phyloP scores from a whole-genome alignment of 257 asterid species.

The Nicotiana attenuata region DNA sequence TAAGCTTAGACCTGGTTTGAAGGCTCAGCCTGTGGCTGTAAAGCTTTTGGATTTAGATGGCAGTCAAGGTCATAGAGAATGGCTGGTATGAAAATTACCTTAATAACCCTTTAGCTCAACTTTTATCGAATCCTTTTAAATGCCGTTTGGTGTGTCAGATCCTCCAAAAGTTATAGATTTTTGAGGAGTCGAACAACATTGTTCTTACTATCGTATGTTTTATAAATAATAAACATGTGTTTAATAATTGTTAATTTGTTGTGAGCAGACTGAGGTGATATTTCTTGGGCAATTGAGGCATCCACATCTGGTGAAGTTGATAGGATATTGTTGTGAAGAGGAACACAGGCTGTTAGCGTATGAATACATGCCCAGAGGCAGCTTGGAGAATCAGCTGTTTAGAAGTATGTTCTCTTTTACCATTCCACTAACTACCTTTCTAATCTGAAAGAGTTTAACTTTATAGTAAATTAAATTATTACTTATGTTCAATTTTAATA shows the following conservation, averaged over 20 bases:
- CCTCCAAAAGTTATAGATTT: not conserved
- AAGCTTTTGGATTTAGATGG: conserved; percentile 89
- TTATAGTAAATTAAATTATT: no score
- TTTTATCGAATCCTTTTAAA: no score
- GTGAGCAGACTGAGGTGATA: conserved; percentile 72
- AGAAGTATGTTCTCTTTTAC: conserved; percentile 48
- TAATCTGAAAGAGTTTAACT: not conserved
- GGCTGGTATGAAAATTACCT: conserved; percentile 58
- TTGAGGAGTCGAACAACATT: not conserved
- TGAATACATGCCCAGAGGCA: conserved; percentile 93
- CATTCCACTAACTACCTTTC: not conserved
- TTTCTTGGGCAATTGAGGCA: conserved; percentile 85
- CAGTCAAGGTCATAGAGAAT: conserved; percentile 82
- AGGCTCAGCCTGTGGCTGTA: conserved; percentile 95
- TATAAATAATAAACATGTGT: no score
- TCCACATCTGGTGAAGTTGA: conserved; percentile 76
- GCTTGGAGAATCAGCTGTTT: conserved; percentile 92
- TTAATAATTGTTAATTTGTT: not conserved
- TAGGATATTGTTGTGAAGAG: conserved; percentile 92
- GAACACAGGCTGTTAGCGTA: conserved; percentile 87
- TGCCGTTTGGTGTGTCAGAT: not conserved
- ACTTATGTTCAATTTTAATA: no score
- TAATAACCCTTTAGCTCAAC: not conserved
- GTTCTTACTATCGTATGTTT: no score
- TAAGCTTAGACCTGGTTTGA: conserved; percentile 66